phyloP scores from a whole-genome alignment of 805 yeast genomes.

The Cyberlindnera americana region DNA sequence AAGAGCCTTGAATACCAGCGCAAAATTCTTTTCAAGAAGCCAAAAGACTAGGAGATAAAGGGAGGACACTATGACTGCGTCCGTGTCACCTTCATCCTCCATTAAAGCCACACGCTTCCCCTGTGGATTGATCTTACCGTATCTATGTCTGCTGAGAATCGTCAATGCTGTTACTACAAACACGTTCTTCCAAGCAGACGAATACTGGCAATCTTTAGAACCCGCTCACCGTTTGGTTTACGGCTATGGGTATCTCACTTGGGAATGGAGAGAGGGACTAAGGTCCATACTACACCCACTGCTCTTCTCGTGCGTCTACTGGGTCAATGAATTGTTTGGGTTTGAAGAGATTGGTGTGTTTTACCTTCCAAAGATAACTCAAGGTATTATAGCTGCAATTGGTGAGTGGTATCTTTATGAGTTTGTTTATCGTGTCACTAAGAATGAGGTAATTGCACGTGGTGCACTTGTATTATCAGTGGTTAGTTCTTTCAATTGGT shows the following conservation, averaged over 20 bases:
- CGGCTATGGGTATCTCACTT: slow-evolving; percentile 81
- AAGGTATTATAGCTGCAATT: slow-evolving; percentile 64
- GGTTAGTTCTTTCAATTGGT: slow-evolving; percentile 78
- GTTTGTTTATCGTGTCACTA: slow-evolving; percentile 39
- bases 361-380: slow-evolving; percentile 60
- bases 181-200: slow-evolving; percentile 96
- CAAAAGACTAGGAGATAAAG: too few relatives aligned
- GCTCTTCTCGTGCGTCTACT: slow-evolving; percentile 50
- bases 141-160: slow-evolving; percentile 44
- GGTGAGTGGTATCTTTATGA: slow-evolving; percentile 63
- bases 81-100: slow-evolving; percentile 8
- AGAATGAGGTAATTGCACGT: slow-evolving; percentile 34
- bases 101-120: slow-evolving; percentile 16
- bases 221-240: slow-evolving; percentile 78
- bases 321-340: slow-evolving; percentile 30
- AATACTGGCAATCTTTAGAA: slow-evolving; percentile 87
- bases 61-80: too few relatives aligned
- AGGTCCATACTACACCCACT: slow-evolving; percentile 81
- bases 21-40: too few relatives aligned
- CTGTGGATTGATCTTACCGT: slow-evolving; percentile 21
- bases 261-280: slow-evolving; percentile 88
- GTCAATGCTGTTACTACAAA: slow-evolving; percentile 57
- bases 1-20: too few relatives aligned
- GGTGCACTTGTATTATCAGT: slow-evolving; percentile 49
- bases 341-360: slow-evolving; percentile 40